phyloP scores from a whole-genome alignment of 2,329 filamentous ascomycete genomes.

The Dendrostoma leiphaemia region DNA sequence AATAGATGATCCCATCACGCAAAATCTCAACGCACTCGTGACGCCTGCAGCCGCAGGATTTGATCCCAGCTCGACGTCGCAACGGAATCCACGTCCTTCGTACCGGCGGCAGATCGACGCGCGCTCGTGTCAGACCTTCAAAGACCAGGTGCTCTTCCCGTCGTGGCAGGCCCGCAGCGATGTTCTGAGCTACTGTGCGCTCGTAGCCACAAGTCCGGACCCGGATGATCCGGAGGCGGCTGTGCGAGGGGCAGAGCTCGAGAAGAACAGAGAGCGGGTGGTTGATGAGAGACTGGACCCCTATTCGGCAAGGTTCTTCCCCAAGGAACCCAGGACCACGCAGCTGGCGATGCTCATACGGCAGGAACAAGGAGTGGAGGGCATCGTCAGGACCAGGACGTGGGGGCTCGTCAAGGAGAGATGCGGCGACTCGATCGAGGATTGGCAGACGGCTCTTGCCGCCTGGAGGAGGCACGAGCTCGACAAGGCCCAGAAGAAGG shows the following conservation, averaged over 20 bases:
- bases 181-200: conserved; percentile 83
- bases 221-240: conserved; percentile 79
- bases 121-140: conserved; percentile 68
- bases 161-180: conserved; percentile 83
- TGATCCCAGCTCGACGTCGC: conserved; percentile 74
- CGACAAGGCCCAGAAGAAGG: conserved; percentile 39
- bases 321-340: conserved; percentile 76
- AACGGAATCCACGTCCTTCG: conserved; percentile 51
- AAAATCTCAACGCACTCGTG: conserved; percentile 86
- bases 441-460: conserved; percentile 65
- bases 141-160: conserved; percentile 76
- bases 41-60: conserved; percentile 73
- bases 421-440: conserved; percentile 59
- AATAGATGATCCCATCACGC: conserved; percentile 90
- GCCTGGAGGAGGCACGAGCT: conserved; percentile 52
- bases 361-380: conserved; percentile 74
- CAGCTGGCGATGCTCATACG: conserved; percentile 69
- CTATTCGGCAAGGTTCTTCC: conserved; percentile 82
- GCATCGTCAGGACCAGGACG: conserved; percentile 75
- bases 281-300: conserved; percentile 90
- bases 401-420: conserved; percentile 77
- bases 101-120: conserved; percentile 55
- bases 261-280: conserved; percentile 67
- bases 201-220: conserved; percentile 83
- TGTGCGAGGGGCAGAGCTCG: conserved; percentile 66